Evolutionary conservation across 495 filamentous ascomycete species (phyloP).

Genomic region (Xylaria castorea): DNA sequence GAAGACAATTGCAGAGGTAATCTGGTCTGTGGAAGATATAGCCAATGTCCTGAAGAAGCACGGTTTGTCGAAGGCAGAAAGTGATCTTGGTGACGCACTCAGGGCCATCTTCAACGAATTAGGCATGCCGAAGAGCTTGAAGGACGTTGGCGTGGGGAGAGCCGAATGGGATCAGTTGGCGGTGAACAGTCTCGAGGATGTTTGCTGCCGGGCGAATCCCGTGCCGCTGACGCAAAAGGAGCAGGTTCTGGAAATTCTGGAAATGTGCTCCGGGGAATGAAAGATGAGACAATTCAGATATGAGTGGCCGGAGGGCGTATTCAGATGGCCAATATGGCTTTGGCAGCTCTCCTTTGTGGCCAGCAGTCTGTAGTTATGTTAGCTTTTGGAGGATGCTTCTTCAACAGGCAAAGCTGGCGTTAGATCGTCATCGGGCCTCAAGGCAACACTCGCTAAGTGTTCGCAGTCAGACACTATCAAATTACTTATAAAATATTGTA

Average conservation of each 20-base stretch:
- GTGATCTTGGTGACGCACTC: slow-evolving; percentile 43
- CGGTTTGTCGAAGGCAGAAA: slow-evolving; percentile 42
- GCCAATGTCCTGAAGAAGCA: slow-evolving; percentile 44
- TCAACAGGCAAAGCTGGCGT: no score
- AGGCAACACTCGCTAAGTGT: no score
- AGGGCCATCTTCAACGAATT: slow-evolving; percentile 41
- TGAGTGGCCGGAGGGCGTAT: not conserved
- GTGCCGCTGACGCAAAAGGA: slow-evolving; percentile 40
- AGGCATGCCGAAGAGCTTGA: slow-evolving; percentile 41
- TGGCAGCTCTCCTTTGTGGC: not conserved
- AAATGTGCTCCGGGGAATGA: slow-evolving; percentile 34
- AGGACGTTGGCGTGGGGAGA: slow-evolving; percentile 43
- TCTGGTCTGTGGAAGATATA: slow-evolving; percentile 57
- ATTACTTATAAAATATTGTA: not conserved
- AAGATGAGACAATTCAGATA: not conserved
- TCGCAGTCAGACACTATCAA: no score
- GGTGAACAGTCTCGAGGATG: slow-evolving; percentile 46
- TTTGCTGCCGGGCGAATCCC: slow-evolving; percentile 44
- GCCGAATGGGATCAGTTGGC: slow-evolving; percentile 45
- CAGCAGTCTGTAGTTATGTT: no score
- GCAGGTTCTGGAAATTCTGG: slow-evolving; percentile 45
- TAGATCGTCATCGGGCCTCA: no score
- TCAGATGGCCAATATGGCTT: not conserved
- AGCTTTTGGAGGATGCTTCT: no score
- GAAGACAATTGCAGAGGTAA: slow-evolving; percentile 51